Percentiles rank a stretch among this genome's conserved stretches.
phyloP scores from a whole-genome alignment of 768 basidiomycete genomes.

The Trametopsis cervina region DNA sequence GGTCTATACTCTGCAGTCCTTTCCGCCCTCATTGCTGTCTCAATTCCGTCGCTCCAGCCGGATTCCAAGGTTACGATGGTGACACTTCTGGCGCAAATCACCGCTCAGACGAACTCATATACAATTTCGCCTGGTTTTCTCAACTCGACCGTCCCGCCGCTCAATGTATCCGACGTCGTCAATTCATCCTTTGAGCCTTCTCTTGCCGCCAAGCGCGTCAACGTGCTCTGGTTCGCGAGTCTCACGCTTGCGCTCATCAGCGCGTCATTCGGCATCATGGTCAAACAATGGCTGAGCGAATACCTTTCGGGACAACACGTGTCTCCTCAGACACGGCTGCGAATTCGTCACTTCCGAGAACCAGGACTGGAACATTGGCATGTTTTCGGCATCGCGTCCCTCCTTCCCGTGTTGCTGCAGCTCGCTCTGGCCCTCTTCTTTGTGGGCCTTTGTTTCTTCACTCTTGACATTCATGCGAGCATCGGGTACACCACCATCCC shows the following conservation, averaged over 20 bases:
- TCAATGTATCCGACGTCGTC: background rate
- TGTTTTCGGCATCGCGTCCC: background rate
- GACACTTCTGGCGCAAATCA: background rate
- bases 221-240: slow-evolving; percentile 9
- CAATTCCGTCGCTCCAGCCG: background rate
- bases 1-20: slow-evolving; percentile 6
- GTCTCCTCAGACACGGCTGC: slow-evolving; percentile 6
- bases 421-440: slow-evolving; percentile 14
- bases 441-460: slow-evolving; percentile 13
- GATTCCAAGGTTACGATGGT: background rate
- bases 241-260: slow-evolving; percentile 3
- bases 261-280: slow-evolving; percentile 5
- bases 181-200: background rate
- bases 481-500: background rate
- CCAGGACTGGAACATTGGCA: slow-evolving; percentile 15
- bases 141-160: background rate
- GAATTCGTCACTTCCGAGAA: slow-evolving; percentile 14
- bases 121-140: background rate
- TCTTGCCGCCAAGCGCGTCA: background rate
- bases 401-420: slow-evolving; percentile 19
- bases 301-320: background rate
- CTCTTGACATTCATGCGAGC: slow-evolving; percentile 2
- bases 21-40: background rate
- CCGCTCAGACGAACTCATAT: background rate
- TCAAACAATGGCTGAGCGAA: slow-evolving; percentile 6